A percentile compares a stretch with the other conserved stretches of the same genome.
These are phyloP conservation scores for Berberis vulgaris DNA, from an alignment of 164 flowering plant genomes.

Conservation along the genomic window DNA sequence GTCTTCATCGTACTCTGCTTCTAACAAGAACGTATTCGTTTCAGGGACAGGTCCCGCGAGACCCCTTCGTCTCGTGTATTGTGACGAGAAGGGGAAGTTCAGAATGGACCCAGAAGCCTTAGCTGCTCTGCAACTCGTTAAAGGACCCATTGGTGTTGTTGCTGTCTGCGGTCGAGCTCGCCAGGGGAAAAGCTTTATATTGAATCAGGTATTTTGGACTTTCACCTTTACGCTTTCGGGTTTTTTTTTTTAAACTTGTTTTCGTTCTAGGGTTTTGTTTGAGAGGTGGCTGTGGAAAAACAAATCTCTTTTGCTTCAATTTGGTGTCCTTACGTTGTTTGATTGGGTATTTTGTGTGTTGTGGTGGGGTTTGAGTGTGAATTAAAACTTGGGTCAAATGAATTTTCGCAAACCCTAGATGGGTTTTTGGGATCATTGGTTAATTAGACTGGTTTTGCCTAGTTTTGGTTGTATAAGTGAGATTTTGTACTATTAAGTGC, in stretches of 20 bases:
- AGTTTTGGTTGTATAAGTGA: too few relatives aligned
- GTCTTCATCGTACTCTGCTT: neutral
- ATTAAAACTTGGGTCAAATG: too few relatives aligned
- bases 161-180: conserved; percentile 98
- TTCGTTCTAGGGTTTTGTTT: conserved; percentile 4
- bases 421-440: too few relatives aligned
- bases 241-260: neutral
- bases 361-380: too few relatives aligned
- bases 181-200: conserved; percentile 91
- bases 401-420: too few relatives aligned
- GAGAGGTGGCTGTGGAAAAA: too few relatives aligned
- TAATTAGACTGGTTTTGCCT: too few relatives aligned
- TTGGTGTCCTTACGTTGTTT: too few relatives aligned
- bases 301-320: too few relatives aligned
- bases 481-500: too few relatives aligned
- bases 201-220: conserved; percentile 65
- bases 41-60: conserved; percentile 71
- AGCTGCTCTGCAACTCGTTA: conserved; percentile 79
- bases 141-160: conserved; percentile 89
- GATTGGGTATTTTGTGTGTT: too few relatives aligned
- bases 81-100: conserved; percentile 90
- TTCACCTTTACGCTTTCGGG: neutral
- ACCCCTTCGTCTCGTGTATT: conserved; percentile 80
- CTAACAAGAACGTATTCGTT: neutral
- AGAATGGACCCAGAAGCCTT: conserved; percentile 96